These are phyloP conservation scores for Heteromeles arbutifolia DNA, from an alignment of 306 rosid genomes.

Conservation along the genomic window DNA sequence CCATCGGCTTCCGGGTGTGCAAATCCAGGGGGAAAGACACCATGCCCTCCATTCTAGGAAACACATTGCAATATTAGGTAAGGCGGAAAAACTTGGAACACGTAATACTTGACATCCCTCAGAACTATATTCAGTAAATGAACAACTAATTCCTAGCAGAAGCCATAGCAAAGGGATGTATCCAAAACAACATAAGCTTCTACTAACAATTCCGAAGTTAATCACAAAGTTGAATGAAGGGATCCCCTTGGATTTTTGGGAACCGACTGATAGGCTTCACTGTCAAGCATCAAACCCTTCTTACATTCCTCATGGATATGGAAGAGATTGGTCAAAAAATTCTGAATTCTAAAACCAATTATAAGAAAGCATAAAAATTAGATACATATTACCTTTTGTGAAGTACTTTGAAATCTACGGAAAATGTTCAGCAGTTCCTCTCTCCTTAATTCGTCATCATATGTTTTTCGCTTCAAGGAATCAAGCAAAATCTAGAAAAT, in stretches of 20 bases:
- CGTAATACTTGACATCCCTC: slow-evolving; percentile 1
- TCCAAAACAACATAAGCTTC: not conserved
- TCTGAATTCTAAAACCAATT: not conserved
- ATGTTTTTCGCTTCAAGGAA: slow-evolving; percentile 77
- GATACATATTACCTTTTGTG: slow-evolving; percentile 49
- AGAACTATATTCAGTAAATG: not conserved
- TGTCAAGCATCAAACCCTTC: not conserved
- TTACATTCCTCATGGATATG: not conserved
- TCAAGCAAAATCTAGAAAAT: slow-evolving; percentile 74
- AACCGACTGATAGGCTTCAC: not conserved
- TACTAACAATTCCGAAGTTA: not conserved
- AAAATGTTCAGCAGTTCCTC: slow-evolving; percentile 78
- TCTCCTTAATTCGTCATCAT: slow-evolving; percentile 90
- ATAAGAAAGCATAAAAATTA: not conserved
- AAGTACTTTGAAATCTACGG: slow-evolving; percentile 55
- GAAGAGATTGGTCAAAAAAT: not conserved
- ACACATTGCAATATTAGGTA: slow-evolving; percentile 33
- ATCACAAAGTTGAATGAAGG: not conserved
- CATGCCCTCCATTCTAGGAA: slow-evolving; percentile 65
- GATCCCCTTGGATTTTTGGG: not conserved
- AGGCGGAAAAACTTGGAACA: slow-evolving; percentile 15
- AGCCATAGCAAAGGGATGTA: not conserved
- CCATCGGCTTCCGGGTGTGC: slow-evolving; percentile 51
- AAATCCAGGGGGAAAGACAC: slow-evolving; percentile 63
- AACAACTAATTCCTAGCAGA: not conserved